Conservation (phyloP, 257 asterid genomes). For the Ilex asprella region DNA sequence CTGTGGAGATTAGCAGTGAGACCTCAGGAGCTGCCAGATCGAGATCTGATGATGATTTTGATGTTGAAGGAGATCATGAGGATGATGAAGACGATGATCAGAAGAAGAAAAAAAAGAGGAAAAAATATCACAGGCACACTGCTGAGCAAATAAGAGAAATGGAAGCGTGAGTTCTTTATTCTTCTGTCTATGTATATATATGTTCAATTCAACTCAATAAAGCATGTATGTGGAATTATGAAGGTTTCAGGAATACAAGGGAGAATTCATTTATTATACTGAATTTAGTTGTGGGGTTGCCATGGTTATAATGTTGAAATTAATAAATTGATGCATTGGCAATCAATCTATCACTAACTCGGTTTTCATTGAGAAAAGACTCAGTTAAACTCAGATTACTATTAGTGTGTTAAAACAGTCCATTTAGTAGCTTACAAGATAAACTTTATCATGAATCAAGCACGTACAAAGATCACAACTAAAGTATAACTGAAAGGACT, state of each 20-base stretch:
- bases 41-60: slow-evolving; percentile 52
- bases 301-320: too few species aligned
- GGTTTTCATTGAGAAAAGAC: too few species aligned
- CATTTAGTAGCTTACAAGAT: too few species aligned
- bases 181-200: not conserved
- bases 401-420: too few species aligned
- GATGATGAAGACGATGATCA: slow-evolving; percentile 30
- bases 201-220: too few species aligned
- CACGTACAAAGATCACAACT: not conserved
- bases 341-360: too few species aligned
- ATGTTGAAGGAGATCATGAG: slow-evolving; percentile 32
- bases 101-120: slow-evolving; percentile 55
- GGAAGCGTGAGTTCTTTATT: slow-evolving; percentile 58
- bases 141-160: slow-evolving; percentile 63
- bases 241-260: not conserved
- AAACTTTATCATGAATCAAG: not conserved
- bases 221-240: not conserved
- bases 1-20: slow-evolving; percentile 79
- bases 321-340: too few species aligned
- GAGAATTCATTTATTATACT: too few species aligned
- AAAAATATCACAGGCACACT: slow-evolving; percentile 77
- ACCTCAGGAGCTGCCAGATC: slow-evolving; percentile 60
- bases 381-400: too few species aligned
- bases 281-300: too few species aligned
- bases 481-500: not conserved